Percentiles rank a stretch among this genome's conserved stretches.
Conservation (phyloP, 306 rosid genomes). For the Pterocarpus santalinus region DNA sequence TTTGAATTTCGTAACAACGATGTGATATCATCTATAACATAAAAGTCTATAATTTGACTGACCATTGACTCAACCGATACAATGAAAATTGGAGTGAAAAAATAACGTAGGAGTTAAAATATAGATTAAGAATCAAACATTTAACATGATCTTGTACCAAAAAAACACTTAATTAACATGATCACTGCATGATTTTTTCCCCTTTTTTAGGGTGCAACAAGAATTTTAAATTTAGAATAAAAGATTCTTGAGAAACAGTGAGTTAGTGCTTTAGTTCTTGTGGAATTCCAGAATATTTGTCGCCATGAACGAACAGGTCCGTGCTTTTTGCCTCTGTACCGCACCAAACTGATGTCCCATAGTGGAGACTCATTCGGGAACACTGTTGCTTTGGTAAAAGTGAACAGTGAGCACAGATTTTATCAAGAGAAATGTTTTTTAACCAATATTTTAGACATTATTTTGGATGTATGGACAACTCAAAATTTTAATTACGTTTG, state of each 20-base stretch:
- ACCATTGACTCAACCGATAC: background rate
- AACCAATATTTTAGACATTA: too few species aligned
- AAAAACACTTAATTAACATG: too few species aligned
- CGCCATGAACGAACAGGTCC: constrained; percentile 38
- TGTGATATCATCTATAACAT: too few species aligned
- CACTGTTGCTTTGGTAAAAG: constrained; percentile 36
- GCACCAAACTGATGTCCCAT: constrained; percentile 31
- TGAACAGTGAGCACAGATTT: background rate
- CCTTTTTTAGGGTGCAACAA: too few species aligned
- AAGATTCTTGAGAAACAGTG: constrained; percentile 4
- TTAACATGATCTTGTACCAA: background rate
- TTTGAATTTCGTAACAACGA: too few species aligned
- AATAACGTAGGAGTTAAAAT: background rate
- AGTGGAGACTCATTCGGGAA: background rate
- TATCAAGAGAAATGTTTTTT: too few species aligned
- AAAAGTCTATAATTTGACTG: background rate
- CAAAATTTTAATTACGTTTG: too few species aligned
- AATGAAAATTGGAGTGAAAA: background rate
- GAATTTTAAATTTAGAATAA: background rate
- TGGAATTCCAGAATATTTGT: constrained; percentile 50
- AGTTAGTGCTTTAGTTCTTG: background rate
- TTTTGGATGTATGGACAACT: too few species aligned
- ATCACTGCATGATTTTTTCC: too few species aligned
- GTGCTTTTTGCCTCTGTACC: constrained; percentile 47
- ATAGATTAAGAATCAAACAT: background rate